Percentiles rank a stretch among this genome's conserved stretches.
These are phyloP conservation scores for Hortaea werneckii DNA, from an alignment of 2,329 filamentous ascomycete species.

Conservation along the genomic window DNA sequence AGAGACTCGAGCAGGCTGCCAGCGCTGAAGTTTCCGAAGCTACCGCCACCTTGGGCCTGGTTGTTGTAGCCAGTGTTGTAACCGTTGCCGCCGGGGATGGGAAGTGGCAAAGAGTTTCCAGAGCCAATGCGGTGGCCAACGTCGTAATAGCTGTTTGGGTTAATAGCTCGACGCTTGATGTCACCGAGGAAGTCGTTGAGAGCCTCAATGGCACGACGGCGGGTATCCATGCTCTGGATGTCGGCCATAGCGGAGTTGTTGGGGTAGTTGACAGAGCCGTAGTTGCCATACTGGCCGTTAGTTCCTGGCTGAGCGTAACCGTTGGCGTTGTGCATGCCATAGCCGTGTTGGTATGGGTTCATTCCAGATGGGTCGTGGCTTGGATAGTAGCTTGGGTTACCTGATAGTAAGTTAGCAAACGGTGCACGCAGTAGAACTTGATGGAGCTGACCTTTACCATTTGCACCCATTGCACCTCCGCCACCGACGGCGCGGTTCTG, in stretches of 20 bases:
- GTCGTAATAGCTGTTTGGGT: slow-evolving; percentile 79
- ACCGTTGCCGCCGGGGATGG: slow-evolving; percentile 23
- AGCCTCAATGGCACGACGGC: slow-evolving; percentile 72
- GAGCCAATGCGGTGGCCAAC: slow-evolving; percentile 74
- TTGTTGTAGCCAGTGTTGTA: slow-evolving; percentile 30
- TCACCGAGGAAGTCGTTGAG: slow-evolving; percentile 91
- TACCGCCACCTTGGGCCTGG: slow-evolving; percentile 9
- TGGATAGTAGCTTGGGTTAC: slow-evolving; percentile 21
- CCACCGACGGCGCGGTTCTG: slow-evolving; percentile 13
- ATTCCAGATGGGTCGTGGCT: slow-evolving; percentile 20
- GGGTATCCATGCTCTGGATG: slow-evolving; percentile 49
- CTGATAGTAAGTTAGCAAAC: slow-evolving; percentile 11
- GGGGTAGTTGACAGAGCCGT: slow-evolving; percentile 38
- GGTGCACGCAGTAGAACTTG: background rate
- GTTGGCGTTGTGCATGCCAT: slow-evolving; percentile 14
- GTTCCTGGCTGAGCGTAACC: slow-evolving; percentile 17
- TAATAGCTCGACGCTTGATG: slow-evolving; percentile 82
- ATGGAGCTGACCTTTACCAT: slow-evolving; percentile 27
- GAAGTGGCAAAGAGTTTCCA: slow-evolving; percentile 47
- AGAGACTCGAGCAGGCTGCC: slow-evolving; percentile 27
- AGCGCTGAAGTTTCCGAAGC: slow-evolving; percentile 19
- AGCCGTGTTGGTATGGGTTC: slow-evolving; percentile 22
- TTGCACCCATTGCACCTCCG: slow-evolving; percentile 22
- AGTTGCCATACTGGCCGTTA: slow-evolving; percentile 26
- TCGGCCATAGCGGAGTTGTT: slow-evolving; percentile 26